A percentile compares a stretch with the other conserved stretches of the same genome.
Evolutionary conservation across 2,329 filamentous ascomycete species (phyloP).

Genomic region (Xylaria sp.): DNA sequence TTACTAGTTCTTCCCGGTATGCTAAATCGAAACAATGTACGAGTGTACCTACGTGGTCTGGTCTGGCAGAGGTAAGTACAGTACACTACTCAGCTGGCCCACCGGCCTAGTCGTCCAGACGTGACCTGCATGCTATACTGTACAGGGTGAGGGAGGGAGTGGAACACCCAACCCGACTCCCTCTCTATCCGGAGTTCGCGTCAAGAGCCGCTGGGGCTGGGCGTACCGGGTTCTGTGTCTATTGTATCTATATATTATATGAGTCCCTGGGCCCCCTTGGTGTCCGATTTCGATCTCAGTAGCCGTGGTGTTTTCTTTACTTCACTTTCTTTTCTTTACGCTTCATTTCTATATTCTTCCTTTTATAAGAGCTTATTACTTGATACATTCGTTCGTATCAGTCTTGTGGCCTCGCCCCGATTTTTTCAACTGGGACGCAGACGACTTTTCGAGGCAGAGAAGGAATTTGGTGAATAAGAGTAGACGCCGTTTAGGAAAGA

Average conservation of each 20-base stretch:
- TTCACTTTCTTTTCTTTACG: slow-evolving; percentile 32
- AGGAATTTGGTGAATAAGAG: slow-evolving; percentile 2
- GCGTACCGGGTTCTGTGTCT: background rate
- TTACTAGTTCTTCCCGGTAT: background rate
- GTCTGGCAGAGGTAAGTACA: background rate
- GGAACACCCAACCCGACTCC: slow-evolving; percentile 18
- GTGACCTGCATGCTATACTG: slow-evolving; percentile 34
- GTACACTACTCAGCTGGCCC: slow-evolving; percentile 32
- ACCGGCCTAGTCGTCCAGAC: slow-evolving; percentile 30
- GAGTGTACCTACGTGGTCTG: background rate
- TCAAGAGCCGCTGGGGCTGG: slow-evolving; percentile 14
- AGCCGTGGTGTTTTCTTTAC: slow-evolving; percentile 36
- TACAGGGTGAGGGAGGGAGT: slow-evolving; percentile 13
- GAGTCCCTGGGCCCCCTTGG: slow-evolving; percentile 24
- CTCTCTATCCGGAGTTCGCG: slow-evolving; percentile 28
- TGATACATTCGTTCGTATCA: slow-evolving; percentile 33
- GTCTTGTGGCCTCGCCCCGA: slow-evolving; percentile 1
- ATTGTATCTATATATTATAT: slow-evolving; percentile 31
- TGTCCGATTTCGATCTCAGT: slow-evolving; percentile 24
- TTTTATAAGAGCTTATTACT: slow-evolving; percentile 24
- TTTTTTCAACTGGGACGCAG: background rate
- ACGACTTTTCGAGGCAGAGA: slow-evolving; percentile 8
- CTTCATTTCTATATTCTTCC: slow-evolving; percentile 32
- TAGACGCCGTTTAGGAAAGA: background rate
- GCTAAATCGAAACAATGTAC: slow-evolving; percentile 6